Evolutionary conservation across 768 basidiomycete genomes (phyloP).

Genomic region (Pisolithus microcarpus): DNA sequence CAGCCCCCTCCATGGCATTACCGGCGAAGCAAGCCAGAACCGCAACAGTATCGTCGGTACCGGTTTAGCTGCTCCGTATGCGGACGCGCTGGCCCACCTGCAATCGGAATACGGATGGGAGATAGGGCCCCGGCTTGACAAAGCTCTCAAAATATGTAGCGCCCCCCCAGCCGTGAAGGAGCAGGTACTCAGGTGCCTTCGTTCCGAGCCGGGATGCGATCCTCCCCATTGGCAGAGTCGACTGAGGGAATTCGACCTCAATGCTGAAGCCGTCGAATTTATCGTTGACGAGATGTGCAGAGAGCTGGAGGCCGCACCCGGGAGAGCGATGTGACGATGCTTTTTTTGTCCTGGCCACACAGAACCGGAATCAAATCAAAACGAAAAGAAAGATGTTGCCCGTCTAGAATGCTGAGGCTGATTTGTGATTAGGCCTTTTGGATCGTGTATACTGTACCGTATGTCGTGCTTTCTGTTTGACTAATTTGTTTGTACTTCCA

Average conservation of each 20-base stretch:
- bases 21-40: conserved; percentile 1
- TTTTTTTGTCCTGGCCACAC: neutral
- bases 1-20: conserved; percentile 10
- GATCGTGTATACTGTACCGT: too few species aligned
- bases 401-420: too few species aligned
- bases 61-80: conserved; percentile 15
- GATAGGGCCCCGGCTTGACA: conserved; percentile 17
- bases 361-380: neutral
- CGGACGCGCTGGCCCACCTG: conserved; percentile 3
- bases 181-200: conserved; percentile 20
- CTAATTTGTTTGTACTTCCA: too few species aligned
- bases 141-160: conserved; percentile 11
- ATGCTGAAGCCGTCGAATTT: conserved; percentile 7
- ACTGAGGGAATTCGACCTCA: conserved; percentile 17
- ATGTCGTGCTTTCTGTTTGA: too few species aligned
- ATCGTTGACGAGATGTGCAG: conserved; percentile 23
- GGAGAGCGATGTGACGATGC: neutral
- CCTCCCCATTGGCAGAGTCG: conserved; percentile 21
- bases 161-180: conserved; percentile 12
- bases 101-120: conserved; percentile 4
- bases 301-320: conserved; percentile 14
- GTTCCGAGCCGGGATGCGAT: conserved; percentile 19
- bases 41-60: conserved; percentile 1
- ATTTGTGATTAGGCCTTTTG: too few species aligned
- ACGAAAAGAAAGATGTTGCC: too few species aligned